Percentiles rank a stretch among this genome's conserved stretches.
These are phyloP conservation scores for Citeromyces matritensis DNA, from an alignment of 805 yeast genomes.

Conservation along the genomic window DNA sequence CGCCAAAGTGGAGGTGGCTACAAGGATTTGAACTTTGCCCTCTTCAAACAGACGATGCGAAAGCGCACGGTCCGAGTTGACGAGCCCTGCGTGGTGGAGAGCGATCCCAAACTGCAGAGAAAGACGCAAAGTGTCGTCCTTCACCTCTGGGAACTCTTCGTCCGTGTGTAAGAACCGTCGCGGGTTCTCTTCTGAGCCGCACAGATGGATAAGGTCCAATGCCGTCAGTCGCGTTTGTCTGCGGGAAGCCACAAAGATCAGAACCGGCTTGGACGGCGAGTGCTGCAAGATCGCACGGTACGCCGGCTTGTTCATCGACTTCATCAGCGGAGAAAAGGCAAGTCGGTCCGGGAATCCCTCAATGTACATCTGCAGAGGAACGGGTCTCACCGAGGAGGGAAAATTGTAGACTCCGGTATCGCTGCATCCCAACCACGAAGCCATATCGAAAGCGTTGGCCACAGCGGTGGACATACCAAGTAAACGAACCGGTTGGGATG, in stretches of 20 bases:
- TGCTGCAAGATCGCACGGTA: slow-evolving; percentile 87
- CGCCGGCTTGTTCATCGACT: slow-evolving; percentile 80
- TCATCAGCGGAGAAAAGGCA: slow-evolving; percentile 77
- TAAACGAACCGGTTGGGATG: slow-evolving; percentile 45
- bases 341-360: slow-evolving; percentile 76
- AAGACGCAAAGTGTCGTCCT: slow-evolving; percentile 70
- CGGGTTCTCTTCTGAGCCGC: slow-evolving; percentile 70
- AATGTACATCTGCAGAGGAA: slow-evolving; percentile 74
- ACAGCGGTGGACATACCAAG: slow-evolving; percentile 80
- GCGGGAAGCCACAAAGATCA: slow-evolving; percentile 76
- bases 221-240: slow-evolving; percentile 76
- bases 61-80: slow-evolving; percentile 55
- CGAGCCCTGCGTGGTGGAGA: slow-evolving; percentile 71
- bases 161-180: slow-evolving; percentile 53
- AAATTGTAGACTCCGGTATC: slow-evolving; percentile 64
- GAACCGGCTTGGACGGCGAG: slow-evolving; percentile 72
- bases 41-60: slow-evolving; percentile 57
- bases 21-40: slow-evolving; percentile 54
- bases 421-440: slow-evolving; percentile 62
- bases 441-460: slow-evolving; percentile 76
- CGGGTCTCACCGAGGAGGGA: slow-evolving; percentile 74
- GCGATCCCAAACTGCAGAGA: slow-evolving; percentile 72
- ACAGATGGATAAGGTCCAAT: slow-evolving; percentile 58
- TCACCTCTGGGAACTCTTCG: slow-evolving; percentile 33
- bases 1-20: slow-evolving; percentile 74